A percentile compares a stretch with the other conserved stretches of the same genome.
These are phyloP conservation scores for Orbilia oligospora DNA, from an alignment of 2,329 filamentous ascomycete genomes.

Conservation along the genomic window DNA sequence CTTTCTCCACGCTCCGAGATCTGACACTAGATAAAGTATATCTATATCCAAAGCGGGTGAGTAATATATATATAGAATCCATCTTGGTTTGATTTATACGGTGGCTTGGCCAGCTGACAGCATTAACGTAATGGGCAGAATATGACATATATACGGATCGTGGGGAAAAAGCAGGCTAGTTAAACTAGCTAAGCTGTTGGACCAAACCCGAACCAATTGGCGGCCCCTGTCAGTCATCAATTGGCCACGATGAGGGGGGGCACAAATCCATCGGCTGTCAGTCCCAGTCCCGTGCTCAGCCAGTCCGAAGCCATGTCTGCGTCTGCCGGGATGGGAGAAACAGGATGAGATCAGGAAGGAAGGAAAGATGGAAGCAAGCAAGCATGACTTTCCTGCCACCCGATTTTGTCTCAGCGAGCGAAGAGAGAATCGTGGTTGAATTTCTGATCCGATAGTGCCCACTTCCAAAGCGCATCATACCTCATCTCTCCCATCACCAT, in stretches of 20 bases:
- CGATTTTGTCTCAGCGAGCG: conserved; percentile 36
- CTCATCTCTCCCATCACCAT: conserved; percentile 33
- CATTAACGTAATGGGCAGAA: conserved; percentile 1
- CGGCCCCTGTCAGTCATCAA: conserved; percentile 33
- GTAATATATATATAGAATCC: background rate
- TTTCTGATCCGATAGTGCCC: background rate
- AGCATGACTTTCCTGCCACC: conserved; percentile 58
- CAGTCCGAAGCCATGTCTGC: conserved; percentile 15
- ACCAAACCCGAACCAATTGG: conserved; percentile 41
- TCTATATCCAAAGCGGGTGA: background rate
- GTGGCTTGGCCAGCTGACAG: background rate
- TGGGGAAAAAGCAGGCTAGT: conserved; percentile 7
- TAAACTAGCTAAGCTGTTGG: conserved; percentile 13
- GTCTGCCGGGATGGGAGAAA: conserved; percentile 33
- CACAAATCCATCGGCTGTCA: conserved; percentile 12
- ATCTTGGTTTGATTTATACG: background rate
- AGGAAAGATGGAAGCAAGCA: conserved; percentile 9
- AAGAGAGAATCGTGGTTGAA: conserved; percentile 13
- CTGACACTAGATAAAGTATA: background rate
- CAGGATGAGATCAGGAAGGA: conserved; percentile 23
- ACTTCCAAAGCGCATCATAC: conserved; percentile 8
- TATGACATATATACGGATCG: background rate
- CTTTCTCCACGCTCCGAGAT: background rate
- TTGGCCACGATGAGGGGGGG: conserved; percentile 24
- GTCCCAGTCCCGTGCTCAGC: conserved; percentile 9